Evolutionary conservation across 257 asterid genomes (phyloP), one percentile per base, ranked within the genome.

Genomic region (Przewalskia tangutica): DNA sequence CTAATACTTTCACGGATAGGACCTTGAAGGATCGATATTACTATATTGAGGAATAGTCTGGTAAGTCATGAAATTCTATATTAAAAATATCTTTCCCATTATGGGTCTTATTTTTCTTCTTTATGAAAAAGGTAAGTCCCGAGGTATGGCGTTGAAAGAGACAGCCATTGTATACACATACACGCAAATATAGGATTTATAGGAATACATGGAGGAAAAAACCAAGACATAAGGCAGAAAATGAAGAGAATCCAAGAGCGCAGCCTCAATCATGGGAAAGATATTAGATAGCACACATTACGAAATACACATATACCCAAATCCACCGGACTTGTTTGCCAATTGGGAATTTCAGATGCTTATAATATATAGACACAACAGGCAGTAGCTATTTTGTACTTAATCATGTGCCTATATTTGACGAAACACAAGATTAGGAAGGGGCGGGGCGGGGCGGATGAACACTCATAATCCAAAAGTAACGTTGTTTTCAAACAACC

Each of bases 181-280:
- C 6, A 44, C 18, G 23, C 55, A 8, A 34, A 65, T 14, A 36
- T 27, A 27, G 32, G 32, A 27, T 27, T 27, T 27, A 27, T 27
- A 27, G 23, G 79, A 23, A 73, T 20, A 71, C 63, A 80, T 27
- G 54, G 11, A n/a, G 40, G 16, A 9, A 20, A 23, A 65, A 73
- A 82, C 5, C 58, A 67, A 76, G 65, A 79, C 48, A 81, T 46
- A 44, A 63, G 48, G 42, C 20, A 50, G 40, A 18, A 71, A 48
- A 11, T 71, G 60, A 73, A 48, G 64, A 84, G 90, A 86, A 90
- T 90, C 88, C 89, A 82, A 88, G 13, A 66, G 48, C 32, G 12
- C 77, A 46, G 81, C 82, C 83, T 50, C 79, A 73, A 73, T 73
- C 79, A 73, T 73, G 62, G 62, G 44, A 73, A 66, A 50, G 79